phyloP scores from a whole-genome alignment of 2,329 filamentous ascomycete species.

The Macrophomina phaseolina region DNA sequence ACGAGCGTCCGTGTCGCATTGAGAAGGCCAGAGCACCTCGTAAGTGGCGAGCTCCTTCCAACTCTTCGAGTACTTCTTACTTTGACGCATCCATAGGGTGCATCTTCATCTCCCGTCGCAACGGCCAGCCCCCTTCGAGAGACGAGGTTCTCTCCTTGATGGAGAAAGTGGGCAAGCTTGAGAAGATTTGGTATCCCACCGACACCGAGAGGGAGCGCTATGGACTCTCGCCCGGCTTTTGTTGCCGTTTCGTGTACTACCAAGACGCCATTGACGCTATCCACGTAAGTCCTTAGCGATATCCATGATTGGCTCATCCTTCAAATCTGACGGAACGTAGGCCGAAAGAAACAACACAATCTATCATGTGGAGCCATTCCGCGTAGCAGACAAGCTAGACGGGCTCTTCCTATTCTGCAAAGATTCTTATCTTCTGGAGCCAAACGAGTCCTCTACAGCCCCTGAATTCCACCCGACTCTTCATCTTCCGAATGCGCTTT shows the following conservation, averaged over 20 bases:
- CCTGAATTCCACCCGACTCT: background rate
- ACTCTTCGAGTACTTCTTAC: background rate
- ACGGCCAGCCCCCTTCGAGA: conserved; percentile 1
- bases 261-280: conserved; percentile 19
- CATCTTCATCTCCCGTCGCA: conserved; percentile 24
- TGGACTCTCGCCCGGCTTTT: conserved; percentile 7
- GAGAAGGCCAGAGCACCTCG: conserved; percentile 24
- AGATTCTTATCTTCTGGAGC: background rate
- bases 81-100: background rate
- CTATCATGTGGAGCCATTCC: conserved; percentile 19
- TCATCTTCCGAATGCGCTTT: conserved; percentile 7
- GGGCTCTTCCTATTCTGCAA: background rate
- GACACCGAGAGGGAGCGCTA: conserved; percentile 12
- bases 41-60: background rate
- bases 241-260: conserved; percentile 15
- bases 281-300: background rate
- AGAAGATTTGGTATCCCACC: conserved; percentile 15
- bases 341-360: background rate
- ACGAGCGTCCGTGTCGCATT: conserved; percentile 12
- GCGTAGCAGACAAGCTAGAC: background rate
- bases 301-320: background rate
- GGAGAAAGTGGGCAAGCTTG: background rate
- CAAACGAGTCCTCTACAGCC: background rate
- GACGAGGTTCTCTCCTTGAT: conserved; percentile 6
- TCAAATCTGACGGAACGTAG: conserved; percentile 1